Evolutionary conservation across 192 early-diverging fungal species (phyloP), one percentile per base, ranked within the genome.

Genomic region (Coemansia sp.): DNA sequence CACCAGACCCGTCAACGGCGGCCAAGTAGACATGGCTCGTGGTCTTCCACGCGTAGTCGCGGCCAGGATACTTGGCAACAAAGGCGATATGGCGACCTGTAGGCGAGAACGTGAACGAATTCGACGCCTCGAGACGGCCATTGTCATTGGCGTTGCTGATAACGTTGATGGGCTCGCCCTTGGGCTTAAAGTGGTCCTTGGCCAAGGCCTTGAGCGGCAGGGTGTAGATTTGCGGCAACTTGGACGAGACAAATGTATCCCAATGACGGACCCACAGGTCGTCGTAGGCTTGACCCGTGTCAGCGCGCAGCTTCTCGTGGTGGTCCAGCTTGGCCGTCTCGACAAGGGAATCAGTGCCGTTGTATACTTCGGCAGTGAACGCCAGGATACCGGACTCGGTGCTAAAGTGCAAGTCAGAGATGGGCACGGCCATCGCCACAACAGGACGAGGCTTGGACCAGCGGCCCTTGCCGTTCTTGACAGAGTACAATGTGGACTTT

Each of bases 251-350:
- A 61, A 86, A 91, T 6, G 80, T 74, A 64, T 94, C 93, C 92
- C 93, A 94, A 68, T 94, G 93, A 34, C 93, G 86, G 44, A 94
- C 88, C 88, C 90, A 92, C 64, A 94, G 79, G 29, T 88, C 73
- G 24, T 93, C 89, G 76, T 84, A 92, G 13, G 76, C 85, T 17
- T 85, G 63, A 33, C 84, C 92, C 10, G 89, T 85, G 35, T 91
- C 89, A 33, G 80, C 84, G 17, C 83, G 75, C 64, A 75, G 73
- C 31, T 68, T 66, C 13, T 79, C 75, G 31, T 85, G 40, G 45
- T 70, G 63, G 51, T 89, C 86, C 50, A 80, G 84, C 50, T 84
- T 61, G 36, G 83, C 87, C 4, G 88, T 86, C 19, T 83, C 85
- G 27, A 86, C 81, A 31, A 93, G 68, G 2, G 85, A 72, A 6